Evolutionary conservation across 1,139 yeast species (phyloP).

Genomic region (Protomyces macrosporus): DNA sequence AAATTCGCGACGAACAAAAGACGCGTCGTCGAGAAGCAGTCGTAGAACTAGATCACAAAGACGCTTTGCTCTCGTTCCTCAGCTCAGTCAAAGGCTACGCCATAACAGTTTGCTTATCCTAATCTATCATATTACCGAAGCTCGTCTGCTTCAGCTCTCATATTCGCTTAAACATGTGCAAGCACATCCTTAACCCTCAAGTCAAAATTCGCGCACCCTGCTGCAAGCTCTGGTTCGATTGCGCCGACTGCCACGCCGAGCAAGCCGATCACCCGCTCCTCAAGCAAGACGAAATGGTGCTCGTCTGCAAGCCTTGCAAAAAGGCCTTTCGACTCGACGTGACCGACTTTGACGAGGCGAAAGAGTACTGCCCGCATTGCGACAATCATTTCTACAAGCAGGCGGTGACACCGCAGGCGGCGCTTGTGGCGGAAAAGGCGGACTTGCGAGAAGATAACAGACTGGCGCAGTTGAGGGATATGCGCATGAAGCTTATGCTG

Average conservation of each 20-base stretch:
- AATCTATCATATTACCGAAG: too few relatives aligned
- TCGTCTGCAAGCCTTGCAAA: slow-evolving; percentile 41
- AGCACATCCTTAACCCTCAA: slow-evolving; percentile 41
- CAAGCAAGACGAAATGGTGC: slow-evolving; percentile 39
- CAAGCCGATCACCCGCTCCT: slow-evolving; percentile 38
- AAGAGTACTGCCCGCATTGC: slow-evolving; percentile 42
- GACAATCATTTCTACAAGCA: slow-evolving; percentile 41
- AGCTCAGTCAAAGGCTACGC: too few relatives aligned
- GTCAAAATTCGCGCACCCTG: slow-evolving; percentile 41
- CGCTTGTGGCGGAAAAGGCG: slow-evolving; percentile 25
- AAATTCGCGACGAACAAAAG: too few relatives aligned
- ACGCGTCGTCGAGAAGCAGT: too few relatives aligned
- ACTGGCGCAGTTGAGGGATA: slow-evolving; percentile 18
- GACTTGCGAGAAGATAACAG: slow-evolving; percentile 27
- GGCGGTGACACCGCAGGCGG: slow-evolving; percentile 33
- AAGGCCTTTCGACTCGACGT: slow-evolving; percentile 40
- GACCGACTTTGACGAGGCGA: slow-evolving; percentile 40
- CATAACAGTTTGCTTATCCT: too few relatives aligned
- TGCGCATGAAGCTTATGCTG: slow-evolving; percentile 25
- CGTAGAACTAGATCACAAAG: too few relatives aligned
- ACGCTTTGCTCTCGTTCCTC: too few relatives aligned
- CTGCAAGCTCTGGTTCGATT: slow-evolving; percentile 30
- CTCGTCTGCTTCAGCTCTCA: neutral
- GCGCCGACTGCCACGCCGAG: slow-evolving; percentile 41
- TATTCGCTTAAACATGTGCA: slow-evolving; percentile 35